Conservation (phyloP, 176 grass and related monocot genomes). For the Juncus effusus region DNA sequence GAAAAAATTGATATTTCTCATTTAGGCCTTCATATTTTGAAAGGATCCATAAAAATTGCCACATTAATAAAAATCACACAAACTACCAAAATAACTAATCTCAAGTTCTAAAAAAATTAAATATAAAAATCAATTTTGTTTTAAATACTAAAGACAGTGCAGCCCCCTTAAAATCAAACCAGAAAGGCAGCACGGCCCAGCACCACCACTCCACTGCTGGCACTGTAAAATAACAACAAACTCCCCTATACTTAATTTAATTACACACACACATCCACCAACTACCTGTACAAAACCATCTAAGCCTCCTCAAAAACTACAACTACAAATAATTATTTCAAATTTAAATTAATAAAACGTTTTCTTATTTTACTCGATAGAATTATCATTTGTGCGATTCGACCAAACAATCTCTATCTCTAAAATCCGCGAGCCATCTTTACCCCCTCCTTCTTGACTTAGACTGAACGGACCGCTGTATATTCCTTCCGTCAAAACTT, state of each 20-base stretch:
- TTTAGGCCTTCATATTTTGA: no score
- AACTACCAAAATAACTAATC: no score
- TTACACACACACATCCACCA: conserved; percentile 38
- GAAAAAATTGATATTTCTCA: no score
- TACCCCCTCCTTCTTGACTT: conserved; percentile 80
- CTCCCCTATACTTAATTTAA: conserved; percentile 37
- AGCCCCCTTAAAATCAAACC: no score
- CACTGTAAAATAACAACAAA: conserved; percentile 18
- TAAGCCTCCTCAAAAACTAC: conserved; percentile 1
- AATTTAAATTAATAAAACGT: conserved; percentile 37
- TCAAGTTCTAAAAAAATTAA: no score
- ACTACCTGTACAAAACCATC: conserved; percentile 47
- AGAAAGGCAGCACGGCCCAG: conserved; percentile 1
- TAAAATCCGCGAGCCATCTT: conserved; percentile 77
- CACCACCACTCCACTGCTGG: conserved; percentile 15
- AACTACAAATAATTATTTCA: conserved; percentile 23
- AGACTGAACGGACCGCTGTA: conserved; percentile 93
- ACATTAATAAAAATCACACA: no score
- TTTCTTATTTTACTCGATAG: conserved; percentile 39
- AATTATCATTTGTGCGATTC: conserved; percentile 62
- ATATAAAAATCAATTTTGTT: no score
- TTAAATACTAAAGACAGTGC: no score
- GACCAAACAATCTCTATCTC: conserved; percentile 99
- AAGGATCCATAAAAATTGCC: no score
- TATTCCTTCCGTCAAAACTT: conserved; percentile 81